Evolutionary conservation across 2,329 filamentous ascomycete species (phyloP), one percentile per base, ranked within the genome.

Genomic region (Fusarium sp.): DNA sequence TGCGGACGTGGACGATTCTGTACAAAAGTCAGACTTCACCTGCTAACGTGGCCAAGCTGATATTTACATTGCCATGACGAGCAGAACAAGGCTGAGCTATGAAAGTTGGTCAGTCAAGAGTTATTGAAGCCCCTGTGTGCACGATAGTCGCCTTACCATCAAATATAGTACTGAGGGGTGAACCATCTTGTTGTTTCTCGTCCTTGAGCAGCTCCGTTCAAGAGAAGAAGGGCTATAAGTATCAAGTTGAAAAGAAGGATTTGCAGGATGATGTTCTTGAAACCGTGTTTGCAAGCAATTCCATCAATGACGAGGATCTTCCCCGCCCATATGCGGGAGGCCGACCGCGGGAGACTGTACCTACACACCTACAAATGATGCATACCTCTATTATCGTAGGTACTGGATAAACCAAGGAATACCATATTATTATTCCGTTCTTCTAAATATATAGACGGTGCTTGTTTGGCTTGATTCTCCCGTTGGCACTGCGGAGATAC

Each of bases 1-100:
- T 78, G 68, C 81, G 79, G 73, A 83, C 74, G 72, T 85, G 83
- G 56, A 83, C 76, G 72, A 82, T 78, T 17, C 84, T 86, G 61
- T 20, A 33, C 13, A 22, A 45, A 31, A 35, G 53, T 71, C n/a
- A 59, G 67, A 46, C 41, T 14, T 44, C 13, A 45, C 39, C 44
- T 12, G 12, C 12, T 17, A 33, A 14, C 7, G 1, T 5, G 47
- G 9, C 15, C n/a, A 4, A 17, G 4, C 5, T 22, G 18, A 12
- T 6, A 69, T 77, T 64, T 55, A 82, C 81, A 78, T 75, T 27
- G 80, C 80, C 20, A 80, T 62, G n/a, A 73, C 69, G 12, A 81
- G 76, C 31, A 82, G 77, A 41, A 71, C 67, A 27, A 77, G 54
- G 68, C 75, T 78, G n/a, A 77, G 55, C 80, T 81, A 39, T 13